Evolutionary conservation across 192 early-diverging fungal genomes (phyloP), one percentile per base, ranked within the genome.

Genomic region (Powellomyces hirtus): DNA sequence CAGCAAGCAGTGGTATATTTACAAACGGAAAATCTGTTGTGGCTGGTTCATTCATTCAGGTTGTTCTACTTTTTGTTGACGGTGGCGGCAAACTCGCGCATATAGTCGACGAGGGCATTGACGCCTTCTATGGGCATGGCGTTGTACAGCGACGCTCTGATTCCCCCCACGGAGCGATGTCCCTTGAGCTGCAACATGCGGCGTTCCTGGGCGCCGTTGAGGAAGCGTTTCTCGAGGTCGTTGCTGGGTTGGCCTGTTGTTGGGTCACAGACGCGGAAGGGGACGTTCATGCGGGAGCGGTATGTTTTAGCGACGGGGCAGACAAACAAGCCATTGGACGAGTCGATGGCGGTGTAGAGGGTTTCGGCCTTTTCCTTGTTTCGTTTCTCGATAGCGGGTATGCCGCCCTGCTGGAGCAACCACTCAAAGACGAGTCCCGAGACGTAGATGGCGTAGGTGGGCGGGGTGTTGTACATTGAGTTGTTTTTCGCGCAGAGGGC

Each of bases 391-490:
- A 96, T 90, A 6, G 64, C 82, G 3, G 75, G 76, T 5, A 99
- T 61, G 1, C 94, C 94, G 5, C 86, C 88, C n/a, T 81, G 60
- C 34, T 76, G 75, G 31, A 74, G 75, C 33, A 92, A 78, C 89
- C 91, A 92, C 64, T 96, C 85, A 80, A 96, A 92, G 18, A 96
- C 91, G 8, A 98, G 81, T 26, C 89, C 89, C 7, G 91, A 86
- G 45, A 99, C 88, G 77, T 98, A 99, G 67, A 99, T 93, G 36
- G 92, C 73, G 78, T 91, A 98, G 40, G 91, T 94, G 14, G 97
- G 95, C 42, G 97, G 97, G 31, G 97, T 99, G 70, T 99, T 96
- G 83, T 96, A 95, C 74, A 99, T 81, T 3, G 93, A 95, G 58
- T 88, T 82, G 63, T 92, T 87, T 42, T 90, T 83, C 56, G 80